Percentiles rank a stretch among this genome's conserved stretches.
These are phyloP conservation scores for Populus pruinosa DNA, from an alignment of 345 rosid species.

Conservation along the genomic window DNA sequence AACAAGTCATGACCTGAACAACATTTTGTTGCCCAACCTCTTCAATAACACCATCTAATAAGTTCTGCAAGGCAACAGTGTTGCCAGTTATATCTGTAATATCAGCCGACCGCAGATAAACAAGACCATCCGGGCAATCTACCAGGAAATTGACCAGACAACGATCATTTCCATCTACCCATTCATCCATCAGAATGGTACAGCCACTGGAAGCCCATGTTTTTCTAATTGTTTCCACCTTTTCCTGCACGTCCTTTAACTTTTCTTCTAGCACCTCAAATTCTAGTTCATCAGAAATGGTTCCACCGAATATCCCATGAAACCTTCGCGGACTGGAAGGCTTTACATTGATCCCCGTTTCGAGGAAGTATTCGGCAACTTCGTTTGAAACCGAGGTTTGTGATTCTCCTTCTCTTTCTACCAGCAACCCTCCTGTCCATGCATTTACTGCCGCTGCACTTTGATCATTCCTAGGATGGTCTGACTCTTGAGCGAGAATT, in stretches of 20 bases:
- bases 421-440: neutral
- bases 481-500: neutral
- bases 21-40: neutral
- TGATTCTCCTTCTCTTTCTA: neutral
- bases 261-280: too few relatives aligned
- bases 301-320: neutral
- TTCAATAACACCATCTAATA: neutral
- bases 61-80: neutral
- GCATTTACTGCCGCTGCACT: neutral
- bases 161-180: neutral
- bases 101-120: neutral
- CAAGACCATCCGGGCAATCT: neutral
- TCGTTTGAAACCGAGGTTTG: neutral
- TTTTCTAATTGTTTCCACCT: neutral
- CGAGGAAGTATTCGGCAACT: neutral
- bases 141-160: neutral
- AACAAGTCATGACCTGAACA: neutral
- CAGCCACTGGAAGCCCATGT: neutral
- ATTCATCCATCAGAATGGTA: neutral
- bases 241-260: too few relatives aligned
- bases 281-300: neutral
- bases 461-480: neutral
- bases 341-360: neutral
- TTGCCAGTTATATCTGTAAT: neutral
- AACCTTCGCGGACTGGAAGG: too few relatives aligned